Percentiles rank a stretch among this genome's conserved stretches.
Conservation (phyloP, 176 grass and related monocot genomes). For the Oryza coarctata region DNA sequence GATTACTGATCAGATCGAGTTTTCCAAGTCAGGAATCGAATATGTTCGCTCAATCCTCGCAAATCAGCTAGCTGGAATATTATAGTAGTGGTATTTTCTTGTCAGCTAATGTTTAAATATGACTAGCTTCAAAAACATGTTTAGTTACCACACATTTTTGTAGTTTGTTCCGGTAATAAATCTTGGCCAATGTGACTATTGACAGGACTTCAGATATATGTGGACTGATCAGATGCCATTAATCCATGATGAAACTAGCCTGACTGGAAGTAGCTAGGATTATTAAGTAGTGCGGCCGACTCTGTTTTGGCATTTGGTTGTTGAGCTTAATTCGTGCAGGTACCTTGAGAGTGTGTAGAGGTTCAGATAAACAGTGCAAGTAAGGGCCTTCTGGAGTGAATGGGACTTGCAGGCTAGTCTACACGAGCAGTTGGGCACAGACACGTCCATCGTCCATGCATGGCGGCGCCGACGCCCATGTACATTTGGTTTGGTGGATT, state of each 20-base stretch:
- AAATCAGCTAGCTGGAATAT: not conserved
- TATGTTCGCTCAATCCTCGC: not conserved
- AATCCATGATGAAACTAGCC: no score
- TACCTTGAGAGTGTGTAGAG: not conserved
- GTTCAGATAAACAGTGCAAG: not conserved
- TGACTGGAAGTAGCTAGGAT: no score
- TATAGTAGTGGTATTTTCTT: not conserved
- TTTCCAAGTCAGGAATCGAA: not conserved
- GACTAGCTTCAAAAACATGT: no score
- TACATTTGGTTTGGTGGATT: not conserved
- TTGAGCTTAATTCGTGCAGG: constrained; percentile 14
- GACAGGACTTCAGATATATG: no score
- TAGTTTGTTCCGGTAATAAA: no score
- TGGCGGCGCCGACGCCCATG: not conserved
- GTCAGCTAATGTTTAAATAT: not conserved
- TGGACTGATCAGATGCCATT: not conserved
- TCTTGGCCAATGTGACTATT: no score
- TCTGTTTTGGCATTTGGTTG: constrained; percentile 5
- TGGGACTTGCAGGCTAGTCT: not conserved
- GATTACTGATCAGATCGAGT: not conserved
- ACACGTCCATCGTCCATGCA: not conserved
- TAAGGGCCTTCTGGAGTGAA: not conserved
- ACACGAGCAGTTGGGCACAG: not conserved
- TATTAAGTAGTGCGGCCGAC: not conserved
- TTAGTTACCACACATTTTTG: no score